Conservation (phyloP, 2,329 filamentous ascomycete genomes). For the Akanthomyces dipterigenus region DNA sequence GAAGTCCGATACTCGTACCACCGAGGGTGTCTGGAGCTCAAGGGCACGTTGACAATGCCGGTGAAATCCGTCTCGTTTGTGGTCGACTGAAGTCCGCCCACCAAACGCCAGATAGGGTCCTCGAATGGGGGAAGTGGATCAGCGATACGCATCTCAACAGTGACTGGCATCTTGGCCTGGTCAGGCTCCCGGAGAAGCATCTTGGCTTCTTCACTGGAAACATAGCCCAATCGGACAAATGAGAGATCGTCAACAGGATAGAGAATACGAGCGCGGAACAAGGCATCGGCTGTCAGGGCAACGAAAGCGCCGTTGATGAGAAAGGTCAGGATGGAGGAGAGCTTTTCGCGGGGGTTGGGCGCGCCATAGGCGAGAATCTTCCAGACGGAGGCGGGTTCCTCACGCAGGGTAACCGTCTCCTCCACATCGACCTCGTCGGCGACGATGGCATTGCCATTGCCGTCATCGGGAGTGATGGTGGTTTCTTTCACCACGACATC, state of each 20-base stretch:
- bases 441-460: conserved; percentile 29
- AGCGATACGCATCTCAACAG: conserved; percentile 56
- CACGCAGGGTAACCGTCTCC: conserved; percentile 54
- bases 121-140: conserved; percentile 46
- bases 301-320: conserved; percentile 66
- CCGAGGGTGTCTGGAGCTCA: conserved; percentile 60
- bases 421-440: conserved; percentile 52
- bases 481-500: conserved; percentile 48
- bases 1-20: conserved; percentile 80
- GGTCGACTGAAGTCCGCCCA: conserved; percentile 58
- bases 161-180: conserved; percentile 65
- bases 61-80: conserved; percentile 80
- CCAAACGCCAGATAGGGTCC: conserved; percentile 57
- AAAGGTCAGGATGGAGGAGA: conserved; percentile 61
- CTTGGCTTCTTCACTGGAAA: conserved; percentile 72
- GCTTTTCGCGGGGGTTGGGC: conserved; percentile 62
- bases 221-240: conserved; percentile 81
- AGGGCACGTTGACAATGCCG: conserved; percentile 56
- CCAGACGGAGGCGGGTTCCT: conserved; percentile 50
- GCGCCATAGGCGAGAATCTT: conserved; percentile 67
- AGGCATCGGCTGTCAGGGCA: conserved; percentile 65
- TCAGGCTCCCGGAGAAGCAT: conserved; percentile 83
- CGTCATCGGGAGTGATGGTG: conserved; percentile 21
- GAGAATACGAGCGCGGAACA: conserved; percentile 65
- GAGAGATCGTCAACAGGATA: conserved; percentile 70